Percentiles rank a stretch among this genome's conserved stretches.
phyloP scores from a whole-genome alignment of 2,329 filamentous ascomycete genomes.

The Colletotrichum simmondsii region DNA sequence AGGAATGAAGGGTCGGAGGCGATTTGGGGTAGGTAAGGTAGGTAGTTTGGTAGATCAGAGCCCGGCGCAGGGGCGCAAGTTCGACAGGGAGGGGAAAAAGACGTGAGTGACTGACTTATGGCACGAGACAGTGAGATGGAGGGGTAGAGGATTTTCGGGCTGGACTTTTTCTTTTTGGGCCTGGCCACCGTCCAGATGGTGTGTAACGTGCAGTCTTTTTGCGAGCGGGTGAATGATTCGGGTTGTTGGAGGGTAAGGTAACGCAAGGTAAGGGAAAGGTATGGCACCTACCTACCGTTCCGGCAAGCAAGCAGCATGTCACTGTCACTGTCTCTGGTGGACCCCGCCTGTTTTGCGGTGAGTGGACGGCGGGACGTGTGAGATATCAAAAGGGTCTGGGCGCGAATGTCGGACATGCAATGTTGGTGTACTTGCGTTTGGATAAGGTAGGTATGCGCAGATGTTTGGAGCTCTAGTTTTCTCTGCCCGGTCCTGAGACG shows the following conservation, averaged over 20 bases:
- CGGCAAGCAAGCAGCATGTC: neutral
- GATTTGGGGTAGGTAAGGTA: neutral
- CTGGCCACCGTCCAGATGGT: neutral
- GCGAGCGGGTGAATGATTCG: neutral
- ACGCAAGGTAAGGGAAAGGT: neutral
- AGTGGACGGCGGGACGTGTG: slow-evolving; percentile 4
- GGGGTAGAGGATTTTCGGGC: neutral
- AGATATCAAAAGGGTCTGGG: slow-evolving; percentile 16
- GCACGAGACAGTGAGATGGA: neutral
- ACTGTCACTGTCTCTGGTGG: neutral
- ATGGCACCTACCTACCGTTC: neutral
- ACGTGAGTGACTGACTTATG: slow-evolving; percentile 1
- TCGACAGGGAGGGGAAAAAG: slow-evolving; percentile 9
- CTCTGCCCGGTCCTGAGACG: neutral
- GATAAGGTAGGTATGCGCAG: neutral
- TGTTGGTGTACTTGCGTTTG: neutral
- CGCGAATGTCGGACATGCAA: neutral
- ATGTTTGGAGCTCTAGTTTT: no score
- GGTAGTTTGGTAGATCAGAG: neutral
- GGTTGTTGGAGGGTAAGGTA: neutral
- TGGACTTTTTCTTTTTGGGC: neutral
- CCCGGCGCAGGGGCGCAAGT: slow-evolving; percentile 2
- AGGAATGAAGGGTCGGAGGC: neutral
- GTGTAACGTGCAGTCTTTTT: neutral
- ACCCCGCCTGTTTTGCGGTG: slow-evolving; percentile 16